Evolutionary conservation across 1,284 basidiomycete genomes (phyloP).

Genomic region (Neonothopanus nambi): DNA sequence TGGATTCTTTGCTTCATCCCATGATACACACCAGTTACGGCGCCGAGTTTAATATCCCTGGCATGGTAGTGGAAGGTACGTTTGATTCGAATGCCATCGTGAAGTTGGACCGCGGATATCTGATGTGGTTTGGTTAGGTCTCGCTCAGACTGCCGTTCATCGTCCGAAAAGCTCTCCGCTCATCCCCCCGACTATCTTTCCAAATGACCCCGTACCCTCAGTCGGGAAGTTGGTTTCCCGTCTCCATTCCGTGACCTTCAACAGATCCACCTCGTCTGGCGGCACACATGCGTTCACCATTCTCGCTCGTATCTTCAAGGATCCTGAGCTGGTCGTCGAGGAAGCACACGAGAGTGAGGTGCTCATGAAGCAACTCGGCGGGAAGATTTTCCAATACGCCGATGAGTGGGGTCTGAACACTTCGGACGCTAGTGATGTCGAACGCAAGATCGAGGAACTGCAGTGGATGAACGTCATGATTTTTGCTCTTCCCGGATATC

Average conservation of each 20-base stretch:
- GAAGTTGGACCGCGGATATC: no score
- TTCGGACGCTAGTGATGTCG: slow-evolving; percentile 32
- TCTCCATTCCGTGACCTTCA: slow-evolving; percentile 20
- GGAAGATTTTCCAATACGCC: slow-evolving; percentile 43
- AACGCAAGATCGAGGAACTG: slow-evolving; percentile 49
- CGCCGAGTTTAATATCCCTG: slow-evolving; percentile 60
- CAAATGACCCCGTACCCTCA: slow-evolving; percentile 5
- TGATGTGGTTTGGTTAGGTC: slow-evolving; percentile 29
- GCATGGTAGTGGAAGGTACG: slow-evolving; percentile 64
- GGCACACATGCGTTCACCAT: slow-evolving; percentile 42
- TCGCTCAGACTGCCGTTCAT: slow-evolving; percentile 46
- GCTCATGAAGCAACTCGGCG: slow-evolving; percentile 36
- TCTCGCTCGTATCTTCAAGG: slow-evolving; percentile 46
- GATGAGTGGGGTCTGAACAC: slow-evolving; percentile 48
- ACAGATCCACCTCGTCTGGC: slow-evolving; percentile 12
- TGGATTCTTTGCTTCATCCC: slow-evolving; percentile 63
- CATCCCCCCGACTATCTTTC: slow-evolving; percentile 22
- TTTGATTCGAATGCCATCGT: not conserved
- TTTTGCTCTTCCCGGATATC: slow-evolving; percentile 44
- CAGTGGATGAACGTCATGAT: slow-evolving; percentile 42
- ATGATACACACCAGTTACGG: slow-evolving; percentile 68
- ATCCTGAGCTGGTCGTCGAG: slow-evolving; percentile 34
- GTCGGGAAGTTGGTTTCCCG: slow-evolving; percentile 7
- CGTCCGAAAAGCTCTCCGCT: slow-evolving; percentile 23
- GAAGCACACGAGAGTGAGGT: slow-evolving; percentile 23